Percentiles rank a stretch among this genome's conserved stretches.
These are phyloP conservation scores for Mucor lusitanicus DNA, from an alignment of 371 early-diverging fungal species.

Conservation along the genomic window DNA sequence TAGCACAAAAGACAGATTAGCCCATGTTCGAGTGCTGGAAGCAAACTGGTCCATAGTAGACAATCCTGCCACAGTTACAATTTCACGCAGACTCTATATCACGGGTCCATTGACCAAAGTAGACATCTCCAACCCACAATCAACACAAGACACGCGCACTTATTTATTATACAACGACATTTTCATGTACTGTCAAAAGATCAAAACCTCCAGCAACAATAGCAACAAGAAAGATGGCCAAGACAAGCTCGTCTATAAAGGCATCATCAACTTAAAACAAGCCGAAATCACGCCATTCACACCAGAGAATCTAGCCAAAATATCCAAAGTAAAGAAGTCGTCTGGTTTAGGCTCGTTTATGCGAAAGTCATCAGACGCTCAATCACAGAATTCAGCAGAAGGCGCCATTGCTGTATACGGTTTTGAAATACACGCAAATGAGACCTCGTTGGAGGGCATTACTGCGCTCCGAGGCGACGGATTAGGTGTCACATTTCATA, in stretches of 20 bases:
- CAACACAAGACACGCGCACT: constrained; percentile 9
- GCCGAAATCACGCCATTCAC: constrained; percentile 19
- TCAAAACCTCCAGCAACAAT: not conserved
- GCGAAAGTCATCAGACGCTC: constrained; percentile 8
- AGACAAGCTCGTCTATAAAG: constrained; percentile 16
- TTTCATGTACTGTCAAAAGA: constrained; percentile 18
- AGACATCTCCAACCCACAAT: constrained; percentile 17
- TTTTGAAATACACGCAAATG: constrained; percentile 12
- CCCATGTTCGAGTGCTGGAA: constrained; percentile 20
- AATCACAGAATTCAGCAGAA: not conserved
- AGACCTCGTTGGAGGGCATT: not conserved
- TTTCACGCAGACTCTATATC: constrained; percentile 15
- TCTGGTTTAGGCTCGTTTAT: constrained; percentile 9
- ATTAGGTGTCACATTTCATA: not conserved
- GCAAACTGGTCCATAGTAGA: constrained; percentile 8
- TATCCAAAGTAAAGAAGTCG: constrained; percentile 10
- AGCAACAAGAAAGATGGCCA: not conserved
- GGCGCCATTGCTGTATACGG: constrained; percentile 12
- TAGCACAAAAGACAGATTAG: constrained; percentile 21
- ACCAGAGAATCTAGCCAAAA: constrained; percentile 4
- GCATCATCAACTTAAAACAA: constrained; percentile 12
- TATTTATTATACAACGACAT: constrained; percentile 25
- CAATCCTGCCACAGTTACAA: constrained; percentile 19
- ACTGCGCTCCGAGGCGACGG: not conserved
- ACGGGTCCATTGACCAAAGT: constrained; percentile 9